phyloP scores from a whole-genome alignment of 164 flowering plant genomes.

The Liquidambar formosana region DNA sequence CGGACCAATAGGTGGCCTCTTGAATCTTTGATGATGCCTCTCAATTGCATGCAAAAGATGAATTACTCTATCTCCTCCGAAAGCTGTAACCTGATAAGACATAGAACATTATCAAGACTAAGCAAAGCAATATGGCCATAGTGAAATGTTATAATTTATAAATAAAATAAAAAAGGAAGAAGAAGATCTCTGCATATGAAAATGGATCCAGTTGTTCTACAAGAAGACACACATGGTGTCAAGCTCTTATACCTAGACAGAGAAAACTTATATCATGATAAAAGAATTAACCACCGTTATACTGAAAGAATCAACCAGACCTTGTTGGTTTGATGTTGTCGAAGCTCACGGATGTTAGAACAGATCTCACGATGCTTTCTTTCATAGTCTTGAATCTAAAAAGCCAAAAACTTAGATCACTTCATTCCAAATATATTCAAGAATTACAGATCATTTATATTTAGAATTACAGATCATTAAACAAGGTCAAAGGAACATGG shows the following conservation, averaged over 20 bases:
- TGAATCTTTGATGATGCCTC: slow-evolving; percentile 54
- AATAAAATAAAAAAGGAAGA: neutral
- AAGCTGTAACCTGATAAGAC: slow-evolving; percentile 76
- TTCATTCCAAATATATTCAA: neutral
- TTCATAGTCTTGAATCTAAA: slow-evolving; percentile 56
- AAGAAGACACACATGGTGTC: neutral
- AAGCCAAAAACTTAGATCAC: slow-evolving; percentile 9
- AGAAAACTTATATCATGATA: neutral
- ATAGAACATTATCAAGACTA: neutral
- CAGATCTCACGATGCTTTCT: slow-evolving; percentile 39
- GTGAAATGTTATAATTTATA: too few species aligned
- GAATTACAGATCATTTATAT: too few species aligned
- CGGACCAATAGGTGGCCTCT: slow-evolving; percentile 89
- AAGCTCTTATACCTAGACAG: neutral
- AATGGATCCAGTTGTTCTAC: too few species aligned
- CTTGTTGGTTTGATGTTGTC: slow-evolving; percentile 64
- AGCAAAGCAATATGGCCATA: slow-evolving; percentile 1
- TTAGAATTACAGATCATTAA: too few species aligned
- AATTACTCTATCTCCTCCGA: slow-evolving; percentile 86
- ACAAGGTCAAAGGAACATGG: neutral
- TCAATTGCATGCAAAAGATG: slow-evolving; percentile 69
- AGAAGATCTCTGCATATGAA: neutral
- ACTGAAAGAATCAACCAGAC: slow-evolving; percentile 26
- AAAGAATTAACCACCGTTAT: too few species aligned
- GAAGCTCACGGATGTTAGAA: slow-evolving; percentile 47